Base-by-base conservation (phyloP, 1,284 basidiomycete species). In the Leccinum fuscescens region DNA sequence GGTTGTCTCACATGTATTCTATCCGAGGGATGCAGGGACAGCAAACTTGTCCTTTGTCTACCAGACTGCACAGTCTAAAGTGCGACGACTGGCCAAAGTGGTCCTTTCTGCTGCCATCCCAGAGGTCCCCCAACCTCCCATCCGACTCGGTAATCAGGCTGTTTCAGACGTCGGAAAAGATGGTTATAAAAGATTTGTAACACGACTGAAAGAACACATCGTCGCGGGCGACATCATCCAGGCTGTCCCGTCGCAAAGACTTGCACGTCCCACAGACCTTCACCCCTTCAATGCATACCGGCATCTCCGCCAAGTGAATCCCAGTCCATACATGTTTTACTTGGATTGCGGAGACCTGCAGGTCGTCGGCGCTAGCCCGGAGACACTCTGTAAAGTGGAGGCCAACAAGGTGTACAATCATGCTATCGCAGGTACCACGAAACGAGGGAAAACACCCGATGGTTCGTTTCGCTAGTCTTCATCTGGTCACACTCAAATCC, bases 311-410 rank as follows among this genome's bases (percentile, higher is more conserved):
- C 90, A 96, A 68, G 85, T 98, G 63, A 99, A 99, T 72, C 97
- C 97, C 1, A 96, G 93, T 58, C 97, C 97, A 5, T 99, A 99
- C 78, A 99, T 98, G 96, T 99, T 97, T 78, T 99, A 96, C 75
- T 76, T 99, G 65, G 93, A 99, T 69, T 96, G 94, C 68, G 93
- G 93, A 7, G 93, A 93, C 60, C 75, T 94, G 9, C 94, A 98
- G 75, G 81, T 99, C 35, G 95, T 99, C 14, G 97, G 97, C 9
- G 97, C 97, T 1, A 96, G 93, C 67, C 97, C 97, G 0, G 97
- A 99, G 77, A 98, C 96, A 15, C 80, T 99, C 12, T 99, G 97
- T 79, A 98, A 96, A 76, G 94, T 99, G 27, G 89, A 94, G 74
- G 85, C 83, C 67, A 91, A 93, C 71, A 91, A 93, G 64, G 97